These are phyloP conservation scores for Daldinia concentrica DNA, from an alignment of 495 filamentous ascomycete genomes.

Conservation along the genomic window DNA sequence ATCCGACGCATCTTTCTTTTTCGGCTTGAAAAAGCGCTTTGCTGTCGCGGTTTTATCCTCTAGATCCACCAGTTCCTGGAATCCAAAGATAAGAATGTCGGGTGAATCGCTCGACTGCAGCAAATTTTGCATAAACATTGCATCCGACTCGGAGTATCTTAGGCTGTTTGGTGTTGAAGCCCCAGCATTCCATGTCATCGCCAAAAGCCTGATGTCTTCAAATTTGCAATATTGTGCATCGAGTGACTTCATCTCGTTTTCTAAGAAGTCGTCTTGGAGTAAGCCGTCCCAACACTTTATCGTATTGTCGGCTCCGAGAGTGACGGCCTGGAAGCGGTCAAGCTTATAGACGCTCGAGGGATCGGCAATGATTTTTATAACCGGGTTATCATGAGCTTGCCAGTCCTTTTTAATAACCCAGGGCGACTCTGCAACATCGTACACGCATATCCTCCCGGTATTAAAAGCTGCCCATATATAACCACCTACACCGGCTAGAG, in stretches of 20 bases:
- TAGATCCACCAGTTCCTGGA: slow-evolving; percentile 95
- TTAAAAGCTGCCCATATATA: slow-evolving; percentile 95
- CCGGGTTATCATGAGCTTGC: slow-evolving; percentile 85
- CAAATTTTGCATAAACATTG: slow-evolving; percentile 78
- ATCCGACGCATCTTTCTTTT: slow-evolving; percentile 90
- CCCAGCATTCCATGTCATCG: slow-evolving; percentile 97
- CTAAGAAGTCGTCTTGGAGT: slow-evolving; percentile 92
- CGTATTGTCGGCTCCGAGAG: slow-evolving; percentile 85
- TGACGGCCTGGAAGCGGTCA: slow-evolving; percentile 86
- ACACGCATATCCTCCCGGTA: slow-evolving; percentile 94
- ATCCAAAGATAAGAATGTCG: slow-evolving; percentile 94
- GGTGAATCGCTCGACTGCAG: slow-evolving; percentile 76
- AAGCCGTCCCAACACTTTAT: slow-evolving; percentile 93
- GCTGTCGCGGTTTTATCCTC: slow-evolving; percentile 97
- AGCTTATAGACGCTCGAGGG: slow-evolving; percentile 85
- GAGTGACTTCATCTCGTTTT: slow-evolving; percentile 82
- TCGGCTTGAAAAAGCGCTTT: slow-evolving; percentile 79
- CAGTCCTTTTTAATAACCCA: slow-evolving; percentile 95
- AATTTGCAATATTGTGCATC: slow-evolving; percentile 87
- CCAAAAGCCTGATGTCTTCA: slow-evolving; percentile 76
- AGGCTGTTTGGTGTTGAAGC: slow-evolving; percentile 87
- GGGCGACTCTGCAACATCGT: slow-evolving; percentile 81
- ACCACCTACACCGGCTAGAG: slow-evolving; percentile 80
- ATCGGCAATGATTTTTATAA: slow-evolving; percentile 80
- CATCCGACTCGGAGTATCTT: slow-evolving; percentile 70